These are phyloP conservation scores for Castanea crenata DNA, from an alignment of 306 rosid species.

Conservation along the genomic window DNA sequence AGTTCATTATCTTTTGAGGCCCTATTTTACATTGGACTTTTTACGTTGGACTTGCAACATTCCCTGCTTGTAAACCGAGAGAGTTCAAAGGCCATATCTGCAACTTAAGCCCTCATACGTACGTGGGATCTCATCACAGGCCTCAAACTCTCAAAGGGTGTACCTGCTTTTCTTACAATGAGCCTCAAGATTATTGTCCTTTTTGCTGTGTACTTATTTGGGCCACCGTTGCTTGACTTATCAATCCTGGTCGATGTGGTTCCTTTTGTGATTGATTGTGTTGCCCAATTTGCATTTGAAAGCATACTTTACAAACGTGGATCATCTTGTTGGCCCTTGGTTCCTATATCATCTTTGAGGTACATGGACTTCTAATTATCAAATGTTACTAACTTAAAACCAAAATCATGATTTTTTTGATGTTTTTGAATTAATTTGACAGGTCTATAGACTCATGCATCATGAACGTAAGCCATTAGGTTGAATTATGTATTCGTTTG, in stretches of 20 bases:
- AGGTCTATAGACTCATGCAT: no score
- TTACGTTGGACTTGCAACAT: constrained; percentile 17
- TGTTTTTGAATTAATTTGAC: no score
- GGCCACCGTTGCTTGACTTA: constrained; percentile 35
- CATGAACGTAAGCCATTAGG: no score
- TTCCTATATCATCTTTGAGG: no score
- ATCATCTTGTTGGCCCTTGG: no score
- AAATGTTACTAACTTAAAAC: no score
- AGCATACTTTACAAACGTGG: constrained; percentile 9
- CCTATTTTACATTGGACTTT: not conserved
- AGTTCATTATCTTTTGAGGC: constrained; percentile 15
- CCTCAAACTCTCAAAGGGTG: constrained; percentile 44
- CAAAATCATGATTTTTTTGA: no score
- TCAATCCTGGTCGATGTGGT: constrained; percentile 32
- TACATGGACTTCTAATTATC: no score
- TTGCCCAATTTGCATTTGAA: constrained; percentile 41
- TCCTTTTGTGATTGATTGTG: constrained; percentile 37
- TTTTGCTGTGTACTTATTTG: constrained; percentile 36
- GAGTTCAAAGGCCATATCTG: constrained; percentile 39
- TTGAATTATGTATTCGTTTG: no score
- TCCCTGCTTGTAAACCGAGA: constrained; percentile 31
- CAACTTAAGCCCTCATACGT: constrained; percentile 34
- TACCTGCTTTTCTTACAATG: constrained; percentile 29
- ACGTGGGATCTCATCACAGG: constrained; percentile 53
- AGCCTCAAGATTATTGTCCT: constrained; percentile 44